phyloP scores from a whole-genome alignment of 2,329 filamentous ascomycete species.

The Botrytis sinoallii region DNA sequence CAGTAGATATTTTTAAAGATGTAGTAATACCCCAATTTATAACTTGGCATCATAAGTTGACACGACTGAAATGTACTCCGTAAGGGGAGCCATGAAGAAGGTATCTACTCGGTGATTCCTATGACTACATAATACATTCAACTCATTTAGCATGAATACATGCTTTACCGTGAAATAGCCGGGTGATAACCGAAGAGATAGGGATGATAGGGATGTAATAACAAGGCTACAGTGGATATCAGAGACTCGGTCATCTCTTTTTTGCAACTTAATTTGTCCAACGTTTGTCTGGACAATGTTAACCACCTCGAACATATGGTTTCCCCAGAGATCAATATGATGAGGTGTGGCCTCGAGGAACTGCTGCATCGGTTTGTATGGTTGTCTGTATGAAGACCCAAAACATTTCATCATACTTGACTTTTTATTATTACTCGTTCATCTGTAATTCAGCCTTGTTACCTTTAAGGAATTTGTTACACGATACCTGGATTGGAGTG shows the following conservation, averaged over 20 bases:
- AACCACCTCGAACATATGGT: background rate
- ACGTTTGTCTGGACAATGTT: slow-evolving; percentile 1
- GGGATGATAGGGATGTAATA: background rate
- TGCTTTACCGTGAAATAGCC: slow-evolving; percentile 3
- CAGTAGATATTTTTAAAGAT: background rate
- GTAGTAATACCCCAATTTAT: background rate
- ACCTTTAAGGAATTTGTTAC: background rate
- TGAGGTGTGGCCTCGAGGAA: background rate
- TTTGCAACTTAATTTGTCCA: slow-evolving; percentile 2
- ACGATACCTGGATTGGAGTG: background rate
- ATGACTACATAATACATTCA: background rate
- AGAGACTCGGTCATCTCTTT: background rate
- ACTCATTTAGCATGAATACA: background rate
- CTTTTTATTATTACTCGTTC: slow-evolving; percentile 8
- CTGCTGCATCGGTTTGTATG: background rate
- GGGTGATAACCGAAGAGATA: slow-evolving; percentile 4
- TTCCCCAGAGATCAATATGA: slow-evolving; percentile 3
- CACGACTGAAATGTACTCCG: background rate
- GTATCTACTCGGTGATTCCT: slow-evolving; percentile 1
- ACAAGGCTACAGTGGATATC: slow-evolving; percentile 10
- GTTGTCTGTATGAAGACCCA: background rate
- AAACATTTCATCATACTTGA: background rate
- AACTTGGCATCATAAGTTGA: background rate
- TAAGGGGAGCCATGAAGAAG: background rate
- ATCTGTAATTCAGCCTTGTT: slow-evolving; percentile 5